Evolutionary conservation across 2,329 filamentous ascomycete genomes (phyloP).

Genomic region (Tolypocladium ophioglossoides): DNA sequence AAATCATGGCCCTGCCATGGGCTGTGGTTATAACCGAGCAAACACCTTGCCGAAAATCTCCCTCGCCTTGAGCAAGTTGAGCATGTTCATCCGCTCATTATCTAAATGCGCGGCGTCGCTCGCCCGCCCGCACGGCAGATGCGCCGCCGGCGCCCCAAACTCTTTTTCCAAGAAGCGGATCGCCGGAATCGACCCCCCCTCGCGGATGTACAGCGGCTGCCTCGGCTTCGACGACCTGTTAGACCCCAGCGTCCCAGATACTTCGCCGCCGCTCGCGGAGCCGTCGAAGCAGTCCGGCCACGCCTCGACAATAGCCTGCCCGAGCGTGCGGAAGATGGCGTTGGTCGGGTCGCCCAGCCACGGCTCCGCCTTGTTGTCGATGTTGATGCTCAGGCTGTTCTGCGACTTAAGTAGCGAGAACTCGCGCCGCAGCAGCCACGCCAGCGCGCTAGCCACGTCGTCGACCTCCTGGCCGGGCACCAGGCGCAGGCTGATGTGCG

Average conservation of each 20-base stretch:
- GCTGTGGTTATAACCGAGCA: slow-evolving; percentile 40
- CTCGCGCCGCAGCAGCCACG: slow-evolving; percentile 54
- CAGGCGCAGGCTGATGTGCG: slow-evolving; percentile 79
- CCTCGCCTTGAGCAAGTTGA: slow-evolving; percentile 82
- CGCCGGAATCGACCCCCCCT: slow-evolving; percentile 89
- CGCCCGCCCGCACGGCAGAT: slow-evolving; percentile 88
- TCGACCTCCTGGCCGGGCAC: slow-evolving; percentile 88
- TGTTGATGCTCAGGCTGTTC: slow-evolving; percentile 70
- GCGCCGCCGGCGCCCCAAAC: slow-evolving; percentile 80
- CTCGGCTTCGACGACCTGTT: slow-evolving; percentile 21
- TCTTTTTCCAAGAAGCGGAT: slow-evolving; percentile 94
- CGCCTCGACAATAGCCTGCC: slow-evolving; percentile 71
- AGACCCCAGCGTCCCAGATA: not conserved
- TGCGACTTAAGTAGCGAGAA: slow-evolving; percentile 69
- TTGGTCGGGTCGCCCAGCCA: slow-evolving; percentile 92
- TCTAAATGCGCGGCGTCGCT: slow-evolving; percentile 91
- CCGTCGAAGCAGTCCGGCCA: slow-evolving; percentile 56
- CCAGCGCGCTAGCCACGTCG: slow-evolving; percentile 59
- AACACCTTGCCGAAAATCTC: slow-evolving; percentile 90
- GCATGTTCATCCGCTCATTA: slow-evolving; percentile 81
- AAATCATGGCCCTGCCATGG: no score
- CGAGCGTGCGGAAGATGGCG: slow-evolving; percentile 80
- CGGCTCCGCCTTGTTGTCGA: slow-evolving; percentile 89
- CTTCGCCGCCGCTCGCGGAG: slow-evolving; percentile 3
- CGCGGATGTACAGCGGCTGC: slow-evolving; percentile 83